phyloP scores from a whole-genome alignment of 345 rosid species.

The Pistacia atlantica region DNA sequence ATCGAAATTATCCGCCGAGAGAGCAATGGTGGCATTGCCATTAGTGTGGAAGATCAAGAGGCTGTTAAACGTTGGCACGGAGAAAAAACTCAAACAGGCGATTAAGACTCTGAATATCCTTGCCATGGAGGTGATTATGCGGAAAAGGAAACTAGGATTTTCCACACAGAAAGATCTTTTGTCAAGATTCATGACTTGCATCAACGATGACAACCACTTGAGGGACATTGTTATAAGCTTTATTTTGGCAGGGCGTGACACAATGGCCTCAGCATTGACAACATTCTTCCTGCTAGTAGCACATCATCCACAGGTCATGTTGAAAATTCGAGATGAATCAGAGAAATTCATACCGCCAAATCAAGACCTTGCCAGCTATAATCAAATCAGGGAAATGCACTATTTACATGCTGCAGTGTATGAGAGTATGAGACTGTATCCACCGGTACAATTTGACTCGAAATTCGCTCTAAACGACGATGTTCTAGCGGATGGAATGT shows the following conservation, averaged over 20 bases:
- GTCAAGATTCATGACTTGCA: conserved; percentile 57
- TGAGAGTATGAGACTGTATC: conserved; percentile 59
- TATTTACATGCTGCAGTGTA: conserved; percentile 57
- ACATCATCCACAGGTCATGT: conserved; percentile 39
- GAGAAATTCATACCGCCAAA: conserved; percentile 11
- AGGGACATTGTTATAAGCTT: conserved; percentile 54
- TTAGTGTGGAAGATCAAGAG: conserved; percentile 59
- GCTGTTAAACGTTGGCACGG: conserved; percentile 51
- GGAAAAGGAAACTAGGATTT: conserved; percentile 38
- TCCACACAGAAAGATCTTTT: conserved; percentile 47
- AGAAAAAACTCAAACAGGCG: conserved; percentile 53
- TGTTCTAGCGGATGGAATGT: conserved; percentile 57
- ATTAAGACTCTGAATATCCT: conserved; percentile 42
- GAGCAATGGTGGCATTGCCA: conserved; percentile 51
- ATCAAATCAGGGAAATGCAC: conserved; percentile 43
- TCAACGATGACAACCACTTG: conserved; percentile 39
- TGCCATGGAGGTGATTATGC: conserved; percentile 44
- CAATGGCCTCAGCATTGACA: conserved; percentile 51
- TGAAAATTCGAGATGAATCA: conserved; percentile 35
- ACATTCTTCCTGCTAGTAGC: conserved; percentile 56
- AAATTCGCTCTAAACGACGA: conserved; percentile 55
- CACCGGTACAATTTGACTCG: conserved; percentile 69
- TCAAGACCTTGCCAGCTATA: conserved; percentile 30
- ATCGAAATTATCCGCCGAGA: conserved; percentile 44
- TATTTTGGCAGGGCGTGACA: conserved; percentile 65